Conservation (phyloP, 2,329 filamentous ascomycete species). For the Colletotrichum gigasporum region DNA sequence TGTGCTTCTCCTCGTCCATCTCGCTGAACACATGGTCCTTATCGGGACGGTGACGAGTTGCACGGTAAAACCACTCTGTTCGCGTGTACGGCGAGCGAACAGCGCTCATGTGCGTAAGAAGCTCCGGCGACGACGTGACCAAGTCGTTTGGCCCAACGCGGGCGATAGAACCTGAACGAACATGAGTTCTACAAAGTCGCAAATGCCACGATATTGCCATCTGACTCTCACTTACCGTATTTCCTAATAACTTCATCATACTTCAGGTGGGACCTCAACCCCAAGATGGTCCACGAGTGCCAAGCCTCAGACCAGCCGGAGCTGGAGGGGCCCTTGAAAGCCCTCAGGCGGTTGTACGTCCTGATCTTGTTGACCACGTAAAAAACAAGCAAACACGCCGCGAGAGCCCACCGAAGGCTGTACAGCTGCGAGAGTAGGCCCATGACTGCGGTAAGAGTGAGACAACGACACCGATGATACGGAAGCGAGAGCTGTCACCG, state of each 20-base stretch:
- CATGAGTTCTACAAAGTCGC: background rate
- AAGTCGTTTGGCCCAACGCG: slow-evolving; percentile 54
- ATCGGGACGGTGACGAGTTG: slow-evolving; percentile 45
- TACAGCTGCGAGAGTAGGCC: slow-evolving; percentile 1
- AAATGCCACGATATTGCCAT: too few relatives aligned
- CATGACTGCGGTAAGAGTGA: too few relatives aligned
- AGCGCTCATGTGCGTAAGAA: slow-evolving; percentile 43
- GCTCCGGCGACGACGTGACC: slow-evolving; percentile 47
- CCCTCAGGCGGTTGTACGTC: slow-evolving; percentile 18
- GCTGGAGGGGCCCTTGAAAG: slow-evolving; percentile 17
- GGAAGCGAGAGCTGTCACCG: background rate
- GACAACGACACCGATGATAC: too few relatives aligned
- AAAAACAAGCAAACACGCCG: background rate
- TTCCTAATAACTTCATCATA: slow-evolving; percentile 23
- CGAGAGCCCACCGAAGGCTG: slow-evolving; percentile 11
- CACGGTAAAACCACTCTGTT: slow-evolving; percentile 45
- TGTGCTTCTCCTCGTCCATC: slow-evolving; percentile 45
- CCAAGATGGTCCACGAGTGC: slow-evolving; percentile 17
- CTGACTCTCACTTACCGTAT: slow-evolving; percentile 1
- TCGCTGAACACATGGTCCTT: slow-evolving; percentile 47
- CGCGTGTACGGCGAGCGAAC: slow-evolving; percentile 46
- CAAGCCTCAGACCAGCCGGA: slow-evolving; percentile 15
- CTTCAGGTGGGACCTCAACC: slow-evolving; percentile 26
- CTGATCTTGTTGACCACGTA: slow-evolving; percentile 8
- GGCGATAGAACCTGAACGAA: slow-evolving; percentile 42